Conservation (phyloP, 768 basidiomycete species). For the Phaeotremella skinneri region DNA sequence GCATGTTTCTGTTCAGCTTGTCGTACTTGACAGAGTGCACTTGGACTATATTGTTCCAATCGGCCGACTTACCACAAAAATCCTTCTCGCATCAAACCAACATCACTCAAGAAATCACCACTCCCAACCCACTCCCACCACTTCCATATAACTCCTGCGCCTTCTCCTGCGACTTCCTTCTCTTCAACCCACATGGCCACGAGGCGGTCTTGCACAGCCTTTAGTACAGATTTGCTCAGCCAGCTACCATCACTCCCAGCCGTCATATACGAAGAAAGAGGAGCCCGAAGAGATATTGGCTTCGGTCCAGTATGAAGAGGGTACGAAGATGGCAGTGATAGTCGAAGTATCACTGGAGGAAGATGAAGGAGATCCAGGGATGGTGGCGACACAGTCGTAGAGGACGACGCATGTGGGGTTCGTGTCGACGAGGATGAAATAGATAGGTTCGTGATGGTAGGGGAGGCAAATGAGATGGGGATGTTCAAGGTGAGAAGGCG, state of each 20-base stretch:
- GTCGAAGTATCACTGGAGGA: conserved; percentile 21
- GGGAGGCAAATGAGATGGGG: conserved; percentile 23
- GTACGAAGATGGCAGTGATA: conserved; percentile 32
- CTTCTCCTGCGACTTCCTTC: conserved; percentile 20
- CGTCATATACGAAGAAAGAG: conserved; percentile 6
- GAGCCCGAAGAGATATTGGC: conserved; percentile 18
- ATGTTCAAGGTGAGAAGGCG: conserved; percentile 24
- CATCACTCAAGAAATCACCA: conserved; percentile 38
- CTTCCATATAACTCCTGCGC: conserved; percentile 40
- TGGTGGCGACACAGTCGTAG: not conserved
- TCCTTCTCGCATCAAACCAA: conserved; percentile 23
- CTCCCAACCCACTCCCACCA: conserved; percentile 49
- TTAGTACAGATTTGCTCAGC: conserved; percentile 19
- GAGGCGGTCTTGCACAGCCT: conserved; percentile 19
- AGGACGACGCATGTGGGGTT: not conserved
- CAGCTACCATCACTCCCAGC: conserved; percentile 16
- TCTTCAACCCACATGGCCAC: conserved; percentile 35
- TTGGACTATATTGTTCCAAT: not conserved
- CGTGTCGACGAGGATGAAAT: conserved; percentile 1
- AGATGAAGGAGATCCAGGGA: conserved; percentile 32
- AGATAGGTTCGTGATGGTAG: conserved; percentile 12
- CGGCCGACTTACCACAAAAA: conserved; percentile 18
- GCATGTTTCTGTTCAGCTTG: not conserved
- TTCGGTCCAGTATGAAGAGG: conserved; percentile 22
- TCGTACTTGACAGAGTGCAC: not conserved